A percentile compares a stretch with the other conserved stretches of the same genome.
These are phyloP conservation scores for Podila verticillata DNA, from an alignment of 192 early-diverging fungal genomes.

Conservation along the genomic window DNA sequence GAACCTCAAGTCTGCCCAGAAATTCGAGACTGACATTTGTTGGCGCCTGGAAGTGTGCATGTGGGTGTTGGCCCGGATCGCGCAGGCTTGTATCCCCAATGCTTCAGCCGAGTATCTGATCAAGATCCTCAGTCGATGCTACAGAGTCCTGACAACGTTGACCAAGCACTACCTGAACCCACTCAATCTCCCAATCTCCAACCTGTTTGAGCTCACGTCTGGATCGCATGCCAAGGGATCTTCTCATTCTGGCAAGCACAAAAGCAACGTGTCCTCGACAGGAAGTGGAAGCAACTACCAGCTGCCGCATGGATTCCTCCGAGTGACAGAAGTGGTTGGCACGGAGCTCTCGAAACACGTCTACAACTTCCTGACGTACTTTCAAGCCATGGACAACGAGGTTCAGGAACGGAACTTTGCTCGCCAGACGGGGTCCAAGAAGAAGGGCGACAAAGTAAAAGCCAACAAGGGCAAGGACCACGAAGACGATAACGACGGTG, in stretches of 20 bases:
- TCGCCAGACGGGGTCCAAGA: conserved; percentile 31
- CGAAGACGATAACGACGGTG: background rate
- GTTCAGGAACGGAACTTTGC: conserved; percentile 20
- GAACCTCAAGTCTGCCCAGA: conserved; percentile 13
- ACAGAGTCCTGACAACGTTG: conserved; percentile 56
- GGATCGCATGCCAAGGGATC: background rate
- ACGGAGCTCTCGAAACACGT: conserved; percentile 58
- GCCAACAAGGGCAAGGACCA: conserved; percentile 28
- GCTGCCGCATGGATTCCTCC: conserved; percentile 54
- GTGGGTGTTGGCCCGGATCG: conserved; percentile 51
- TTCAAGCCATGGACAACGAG: conserved; percentile 39
- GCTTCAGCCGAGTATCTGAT: conserved; percentile 59
- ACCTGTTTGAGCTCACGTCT: conserved; percentile 13
- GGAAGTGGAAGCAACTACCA: conserved; percentile 7
- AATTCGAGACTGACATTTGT: conserved; percentile 55
- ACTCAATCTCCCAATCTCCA: background rate
- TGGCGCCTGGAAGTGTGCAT: conserved; percentile 51
- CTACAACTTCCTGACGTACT: conserved; percentile 60
- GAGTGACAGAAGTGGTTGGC: conserved; percentile 58
- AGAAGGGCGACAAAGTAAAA: conserved; percentile 6
- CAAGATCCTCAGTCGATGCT: conserved; percentile 56
- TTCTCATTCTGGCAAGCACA: too few species aligned
- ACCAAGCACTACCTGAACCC: conserved; percentile 52
- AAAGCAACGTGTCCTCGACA: too few species aligned
- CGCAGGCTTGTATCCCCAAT: conserved; percentile 50